Conservation (phyloP, 306 rosid genomes). For the Sechiopsis laciniata region DNA sequence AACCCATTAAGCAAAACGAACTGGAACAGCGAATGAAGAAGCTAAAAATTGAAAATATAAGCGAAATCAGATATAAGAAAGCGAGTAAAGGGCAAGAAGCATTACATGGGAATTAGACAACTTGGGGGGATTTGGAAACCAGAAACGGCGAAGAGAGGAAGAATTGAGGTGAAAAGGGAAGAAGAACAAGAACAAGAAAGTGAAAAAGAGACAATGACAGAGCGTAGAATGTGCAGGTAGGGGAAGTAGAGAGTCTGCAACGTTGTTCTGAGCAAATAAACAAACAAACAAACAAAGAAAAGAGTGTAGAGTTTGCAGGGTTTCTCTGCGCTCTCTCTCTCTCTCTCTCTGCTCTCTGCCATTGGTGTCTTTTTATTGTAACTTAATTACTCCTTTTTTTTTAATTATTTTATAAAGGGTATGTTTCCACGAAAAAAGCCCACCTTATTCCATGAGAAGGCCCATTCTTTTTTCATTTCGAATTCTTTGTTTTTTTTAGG, state of each 20-base stretch:
- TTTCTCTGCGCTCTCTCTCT: conserved; percentile 8
- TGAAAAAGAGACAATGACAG: neutral
- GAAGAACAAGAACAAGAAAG: neutral
- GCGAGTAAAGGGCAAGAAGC: neutral
- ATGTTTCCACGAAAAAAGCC: conserved; percentile 6
- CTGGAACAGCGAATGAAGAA: neutral
- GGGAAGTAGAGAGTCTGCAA: conserved; percentile 5
- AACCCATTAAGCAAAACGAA: neutral
- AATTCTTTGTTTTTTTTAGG: too few species aligned
- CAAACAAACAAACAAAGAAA: too few species aligned
- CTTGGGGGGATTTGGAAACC: neutral
- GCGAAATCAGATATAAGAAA: neutral
- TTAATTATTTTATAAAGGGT: neutral
- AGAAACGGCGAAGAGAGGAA: conserved; percentile 5
- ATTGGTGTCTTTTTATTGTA: conserved; percentile 13
- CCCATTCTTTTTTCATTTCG: neutral
- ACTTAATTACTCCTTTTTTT: neutral
- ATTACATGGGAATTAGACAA: neutral
- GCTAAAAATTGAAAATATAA: neutral
- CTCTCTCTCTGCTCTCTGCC: conserved; percentile 12
- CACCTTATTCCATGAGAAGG: neutral
- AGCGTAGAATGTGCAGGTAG: conserved; percentile 1
- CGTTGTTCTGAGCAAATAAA: neutral
- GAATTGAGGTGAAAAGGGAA: conserved; percentile 6
- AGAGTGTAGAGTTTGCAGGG: conserved; percentile 15